phyloP scores from a whole-genome alignment of 2,329 filamentous ascomycete species.

The Alternaria burnsii region DNA sequence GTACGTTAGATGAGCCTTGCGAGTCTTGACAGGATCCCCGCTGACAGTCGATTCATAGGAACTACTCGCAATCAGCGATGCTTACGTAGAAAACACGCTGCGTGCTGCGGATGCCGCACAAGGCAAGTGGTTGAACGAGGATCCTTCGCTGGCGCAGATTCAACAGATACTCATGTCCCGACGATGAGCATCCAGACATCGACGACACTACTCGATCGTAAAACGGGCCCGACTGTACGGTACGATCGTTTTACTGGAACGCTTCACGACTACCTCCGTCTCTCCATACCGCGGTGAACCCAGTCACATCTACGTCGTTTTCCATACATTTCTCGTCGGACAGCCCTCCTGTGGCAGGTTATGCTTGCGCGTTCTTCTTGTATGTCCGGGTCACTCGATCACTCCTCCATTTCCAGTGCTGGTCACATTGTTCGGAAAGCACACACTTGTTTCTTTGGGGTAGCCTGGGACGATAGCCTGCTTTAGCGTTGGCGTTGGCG shows the following conservation, averaged over 20 bases:
- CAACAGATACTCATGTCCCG: constrained; percentile 49
- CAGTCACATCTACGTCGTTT: not conserved
- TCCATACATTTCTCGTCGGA: not conserved
- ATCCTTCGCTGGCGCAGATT: constrained; percentile 64
- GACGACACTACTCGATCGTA: not conserved
- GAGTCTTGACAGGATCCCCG: constrained; percentile 9
- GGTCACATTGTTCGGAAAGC: constrained; percentile 19
- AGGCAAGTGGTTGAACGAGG: constrained; percentile 69
- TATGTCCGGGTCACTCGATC: not conserved
- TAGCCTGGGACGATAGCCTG: constrained; percentile 12
- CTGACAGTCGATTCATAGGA: constrained; percentile 56
- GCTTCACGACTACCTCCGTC: not conserved
- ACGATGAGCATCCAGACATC: constrained; percentile 25
- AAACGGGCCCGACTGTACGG: not conserved
- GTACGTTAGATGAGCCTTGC: constrained; percentile 48
- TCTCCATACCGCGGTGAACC: not conserved
- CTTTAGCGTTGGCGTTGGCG: constrained; percentile 29
- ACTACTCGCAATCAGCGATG: constrained; percentile 64
- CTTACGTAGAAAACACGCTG: constrained; percentile 64
- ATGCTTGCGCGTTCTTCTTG: not conserved
- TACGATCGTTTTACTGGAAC: not conserved
- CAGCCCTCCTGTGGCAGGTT: not conserved
- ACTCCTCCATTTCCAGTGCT: constrained; percentile 17
- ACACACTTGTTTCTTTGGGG: constrained; percentile 12
- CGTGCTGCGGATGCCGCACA: constrained; percentile 63